A percentile compares a stretch with the other conserved stretches of the same genome.
Conservation (phyloP, 163 green algal genomes). For the Scenedesmus sp. region DNA sequence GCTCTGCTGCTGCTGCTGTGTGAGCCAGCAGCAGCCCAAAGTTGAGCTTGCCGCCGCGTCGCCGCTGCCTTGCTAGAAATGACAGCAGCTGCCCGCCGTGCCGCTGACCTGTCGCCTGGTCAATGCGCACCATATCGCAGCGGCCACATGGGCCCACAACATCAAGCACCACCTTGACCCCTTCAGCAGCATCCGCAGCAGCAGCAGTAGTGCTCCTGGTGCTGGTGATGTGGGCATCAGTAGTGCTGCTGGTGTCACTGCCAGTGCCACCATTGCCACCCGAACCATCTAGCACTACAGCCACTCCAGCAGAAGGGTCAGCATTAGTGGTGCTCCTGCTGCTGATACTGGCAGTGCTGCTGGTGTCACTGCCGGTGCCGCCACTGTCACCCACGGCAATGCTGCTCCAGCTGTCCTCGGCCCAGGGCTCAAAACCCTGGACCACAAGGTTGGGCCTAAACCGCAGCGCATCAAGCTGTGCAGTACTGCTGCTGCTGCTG, state of each 20-base stretch:
- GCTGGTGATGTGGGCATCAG: not conserved
- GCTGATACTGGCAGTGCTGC: not conserved
- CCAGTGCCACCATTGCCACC: slow-evolving; percentile 17
- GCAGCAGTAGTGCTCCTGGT: not conserved
- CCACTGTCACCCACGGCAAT: slow-evolving; percentile 45
- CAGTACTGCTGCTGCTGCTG: slow-evolving; percentile 21
- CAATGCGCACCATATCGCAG: slow-evolving; percentile 84
- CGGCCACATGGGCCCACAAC: slow-evolving; percentile 75
- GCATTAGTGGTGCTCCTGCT: not conserved
- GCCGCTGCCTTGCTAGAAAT: slow-evolving; percentile 76
- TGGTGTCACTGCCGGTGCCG: not conserved
- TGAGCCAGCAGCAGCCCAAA: slow-evolving; percentile 77
- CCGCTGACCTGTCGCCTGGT: slow-evolving; percentile 68
- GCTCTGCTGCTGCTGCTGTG: not conserved
- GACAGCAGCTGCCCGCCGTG: slow-evolving; percentile 75
- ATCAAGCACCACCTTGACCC: slow-evolving; percentile 20
- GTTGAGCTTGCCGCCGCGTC: slow-evolving; percentile 70
- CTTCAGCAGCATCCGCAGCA: not conserved
- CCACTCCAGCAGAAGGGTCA: not conserved
- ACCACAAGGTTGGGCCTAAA: slow-evolving; percentile 89
- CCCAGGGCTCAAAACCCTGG: slow-evolving; percentile 64
- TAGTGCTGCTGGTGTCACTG: not conserved
- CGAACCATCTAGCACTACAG: slow-evolving; percentile 19
- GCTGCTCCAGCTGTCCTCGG: slow-evolving; percentile 74
- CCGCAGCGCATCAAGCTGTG: slow-evolving; percentile 40